A percentile compares a stretch with the other conserved stretches of the same genome.
phyloP scores from a whole-genome alignment of 768 basidiomycete species.

The Pleurotus citrinopileatus region DNA sequence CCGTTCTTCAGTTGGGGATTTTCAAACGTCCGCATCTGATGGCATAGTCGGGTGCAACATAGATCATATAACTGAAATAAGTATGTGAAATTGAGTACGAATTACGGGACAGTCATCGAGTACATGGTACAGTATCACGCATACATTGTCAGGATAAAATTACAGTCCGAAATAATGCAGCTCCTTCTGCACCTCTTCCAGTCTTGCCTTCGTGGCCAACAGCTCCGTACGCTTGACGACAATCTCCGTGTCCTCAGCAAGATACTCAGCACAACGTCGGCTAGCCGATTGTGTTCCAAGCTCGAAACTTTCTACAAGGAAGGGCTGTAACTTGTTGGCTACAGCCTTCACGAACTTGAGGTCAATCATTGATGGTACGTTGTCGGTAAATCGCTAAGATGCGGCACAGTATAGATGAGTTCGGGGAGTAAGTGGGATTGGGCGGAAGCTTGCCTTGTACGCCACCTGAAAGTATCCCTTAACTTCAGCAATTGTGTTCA shows the following conservation, averaged over 20 bases:
- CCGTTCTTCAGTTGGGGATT: no score
- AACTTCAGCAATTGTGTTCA: conserved; percentile 40
- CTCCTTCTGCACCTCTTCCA: conserved; percentile 38
- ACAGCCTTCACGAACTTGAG: conserved; percentile 30
- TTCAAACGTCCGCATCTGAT: no score
- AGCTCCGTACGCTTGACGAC: conserved; percentile 33
- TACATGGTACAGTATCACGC: no score
- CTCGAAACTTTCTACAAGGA: conserved; percentile 31
- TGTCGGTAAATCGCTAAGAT: conserved; percentile 45
- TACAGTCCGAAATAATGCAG: conserved; percentile 25
- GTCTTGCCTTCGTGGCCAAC: conserved; percentile 25
- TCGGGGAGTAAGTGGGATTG: no score
- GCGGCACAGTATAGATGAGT: no score
- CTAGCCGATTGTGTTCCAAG: conserved; percentile 31
- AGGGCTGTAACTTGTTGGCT: conserved; percentile 26
- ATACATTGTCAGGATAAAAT: no score
- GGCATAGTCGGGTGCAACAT: no score
- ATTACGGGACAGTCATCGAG: no score
- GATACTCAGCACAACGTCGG: conserved; percentile 34
- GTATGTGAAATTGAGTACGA: no score
- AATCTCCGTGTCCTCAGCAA: conserved; percentile 43
- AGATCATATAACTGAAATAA: no score
- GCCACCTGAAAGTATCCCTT: conserved; percentile 45
- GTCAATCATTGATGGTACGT: conserved; percentile 31
- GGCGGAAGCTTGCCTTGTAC: conserved; percentile 32